Evolutionary conservation across 75 land plant genomes (phyloP), one percentile per base, ranked within the genome.

Genomic region (Adiantum capillusveneris): DNA sequence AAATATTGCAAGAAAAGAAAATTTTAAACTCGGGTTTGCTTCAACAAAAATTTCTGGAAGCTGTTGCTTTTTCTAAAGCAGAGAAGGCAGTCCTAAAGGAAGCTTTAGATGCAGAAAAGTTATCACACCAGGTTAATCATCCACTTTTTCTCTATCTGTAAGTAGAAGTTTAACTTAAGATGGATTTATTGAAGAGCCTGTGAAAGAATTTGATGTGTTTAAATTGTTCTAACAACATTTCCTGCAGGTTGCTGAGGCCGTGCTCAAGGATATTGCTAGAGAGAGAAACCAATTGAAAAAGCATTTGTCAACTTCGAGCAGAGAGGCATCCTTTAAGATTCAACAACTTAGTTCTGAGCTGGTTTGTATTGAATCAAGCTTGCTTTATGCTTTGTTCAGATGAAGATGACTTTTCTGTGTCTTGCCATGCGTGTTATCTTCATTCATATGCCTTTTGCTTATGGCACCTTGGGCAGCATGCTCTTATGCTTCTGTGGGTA

Each of bases 31-130:
- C 45, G 24, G 29, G 31, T 18, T 19, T 20, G 18, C 34, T 53
- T 17, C 25, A 11, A 25, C 20, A 21, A 2, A 36, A 62, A 25
- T 25, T 39, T 25, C 13, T 53, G 0, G 46, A 2, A 13, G 56
- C 63, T 25, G 24, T 70, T 43, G 14, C 57, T n/a, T 12, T 60
- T 14, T 0, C 52, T 42, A 44, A 56, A 21, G 1, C 60, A 25
- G 73, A 70, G 56, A 53, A 29, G 0, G n/a, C 30, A 20, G 49
- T 68, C 25, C 53, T 70, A 29, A 70, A 64, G 46, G 67, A 64
- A 25, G 29, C 69, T 39, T 41, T 64, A 19, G 69, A 63, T 21
- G 57, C 44, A n/a, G 57, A 59, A 3, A 53, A 34, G 26, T 29
- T 27, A 11, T 18, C 61, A 0, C 43, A 48, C 34, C 58, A 70